These are phyloP conservation scores for Aspergillus brasiliensis DNA, from an alignment of 2,329 filamentous ascomycete species.

Conservation along the genomic window DNA sequence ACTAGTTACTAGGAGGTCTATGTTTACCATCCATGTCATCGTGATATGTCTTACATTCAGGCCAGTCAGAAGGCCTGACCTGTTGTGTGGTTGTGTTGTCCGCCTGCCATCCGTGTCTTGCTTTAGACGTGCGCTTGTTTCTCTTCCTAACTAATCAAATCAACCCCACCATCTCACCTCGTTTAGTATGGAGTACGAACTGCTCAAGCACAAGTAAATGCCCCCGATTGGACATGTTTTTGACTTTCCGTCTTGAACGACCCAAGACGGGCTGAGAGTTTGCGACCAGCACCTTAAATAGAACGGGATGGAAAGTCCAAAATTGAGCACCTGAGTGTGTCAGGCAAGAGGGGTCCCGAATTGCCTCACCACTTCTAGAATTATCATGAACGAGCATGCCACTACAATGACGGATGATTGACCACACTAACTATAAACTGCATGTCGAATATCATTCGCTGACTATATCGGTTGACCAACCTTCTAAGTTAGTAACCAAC, in stretches of 20 bases:
- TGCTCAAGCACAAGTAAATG: neutral
- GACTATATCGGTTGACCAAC: too few relatives aligned
- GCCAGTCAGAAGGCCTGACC: neutral
- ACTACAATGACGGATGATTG: too few relatives aligned
- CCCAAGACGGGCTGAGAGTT: neutral
- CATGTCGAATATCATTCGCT: too few relatives aligned
- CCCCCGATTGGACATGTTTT: constrained; percentile 4
- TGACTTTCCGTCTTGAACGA: constrained; percentile 2
- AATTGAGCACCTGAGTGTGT: neutral
- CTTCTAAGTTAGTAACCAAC: too few relatives aligned
- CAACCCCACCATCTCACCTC: neutral
- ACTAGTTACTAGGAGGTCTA: too few relatives aligned
- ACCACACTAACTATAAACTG: too few relatives aligned
- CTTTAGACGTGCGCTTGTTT: constrained; percentile 1
- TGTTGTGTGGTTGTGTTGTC: neutral
- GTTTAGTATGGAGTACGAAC: neutral
- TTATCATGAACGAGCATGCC: too few relatives aligned
- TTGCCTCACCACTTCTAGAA: too few relatives aligned
- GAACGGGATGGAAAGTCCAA: neutral
- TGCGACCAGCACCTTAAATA: neutral
- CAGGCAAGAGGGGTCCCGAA: neutral
- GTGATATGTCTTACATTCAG: constrained; percentile 8
- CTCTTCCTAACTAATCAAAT: neutral
- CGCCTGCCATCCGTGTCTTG: neutral
- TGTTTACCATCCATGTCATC: neutral